Base-by-base conservation (phyloP, 441 rosid genomes). In the Gossypium trilobum region DNA sequence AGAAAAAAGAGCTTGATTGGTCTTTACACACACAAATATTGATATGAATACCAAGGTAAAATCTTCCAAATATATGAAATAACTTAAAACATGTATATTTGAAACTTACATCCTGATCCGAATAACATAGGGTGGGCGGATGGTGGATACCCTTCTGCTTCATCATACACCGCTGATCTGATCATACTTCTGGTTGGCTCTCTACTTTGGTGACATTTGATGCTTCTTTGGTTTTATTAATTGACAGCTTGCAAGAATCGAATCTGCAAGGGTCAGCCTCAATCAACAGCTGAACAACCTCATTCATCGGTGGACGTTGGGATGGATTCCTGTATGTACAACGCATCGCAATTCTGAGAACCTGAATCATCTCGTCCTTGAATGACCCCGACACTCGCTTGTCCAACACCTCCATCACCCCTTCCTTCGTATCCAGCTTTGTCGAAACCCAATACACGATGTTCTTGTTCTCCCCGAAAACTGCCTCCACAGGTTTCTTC, bases 401-500 rank as follows among this genome's bases (percentile, higher is more conserved):
- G 86, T 94, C 98, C 70, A 91, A 71, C n/a, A 82, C 88, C 78
- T 89, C 92, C 79, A 85, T 80, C 1, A 89, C 78, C 71, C 94
- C 92, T 82, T 90, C 92, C 82, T 83, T 84, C 64, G 89, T 88
- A 42, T 92, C 91, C 73, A 83, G 85, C 76, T 88, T 90, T 68
- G 88, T 80, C 2, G 94, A 87, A 52, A 92, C 84, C 97, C 96
- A 89, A 72, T 82, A 78, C 42, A 89, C 86, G 74, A 94, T 89
- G 79, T 89, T 90, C 85, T 88, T 94, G 85, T 81, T 86, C 74
- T 88, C 97, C 39, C 97, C 99, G 31, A 87, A 92, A 51, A 86
- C 92, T 13, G 84, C 70, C 68, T 92, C 94, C 16, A 89, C 88
- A 0, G 97, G 89, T 78, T 91, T 89, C 83, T 85, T 92, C 67